Evolutionary conservation across 169 alveolate genomes (phyloP).

Genomic region (Cryptosporidium canis): DNA sequence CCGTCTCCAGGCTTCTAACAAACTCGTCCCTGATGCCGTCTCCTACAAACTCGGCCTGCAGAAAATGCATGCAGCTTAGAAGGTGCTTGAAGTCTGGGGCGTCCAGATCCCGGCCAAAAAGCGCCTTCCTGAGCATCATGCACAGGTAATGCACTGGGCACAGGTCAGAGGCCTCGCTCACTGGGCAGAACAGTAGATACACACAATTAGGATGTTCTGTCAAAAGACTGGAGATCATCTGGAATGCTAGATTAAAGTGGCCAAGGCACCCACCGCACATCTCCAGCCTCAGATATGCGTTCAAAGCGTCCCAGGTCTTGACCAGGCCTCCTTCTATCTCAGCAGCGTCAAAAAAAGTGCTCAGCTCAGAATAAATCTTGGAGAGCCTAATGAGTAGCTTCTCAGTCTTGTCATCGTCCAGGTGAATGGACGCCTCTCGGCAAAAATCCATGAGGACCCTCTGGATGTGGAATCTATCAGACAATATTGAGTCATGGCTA

Average conservation of each 20-base stretch:
- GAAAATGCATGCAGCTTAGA: not conserved
- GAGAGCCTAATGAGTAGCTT: not conserved
- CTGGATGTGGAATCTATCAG: constrained; percentile 29
- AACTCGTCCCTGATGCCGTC: not conserved
- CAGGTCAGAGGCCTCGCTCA: not conserved
- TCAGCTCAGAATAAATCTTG: not conserved
- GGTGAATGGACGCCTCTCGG: not conserved
- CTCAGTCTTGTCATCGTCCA: constrained; percentile 34
- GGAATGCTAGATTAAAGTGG: constrained; percentile 11
- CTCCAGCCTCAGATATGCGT: constrained; percentile 3
- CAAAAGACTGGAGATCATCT: not conserved
- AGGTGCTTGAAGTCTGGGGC: not conserved
- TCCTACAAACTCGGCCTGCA: not conserved
- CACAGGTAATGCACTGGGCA: constrained; percentile 19
- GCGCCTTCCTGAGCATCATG: not conserved
- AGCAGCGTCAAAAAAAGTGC: not conserved
- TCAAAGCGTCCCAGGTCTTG: not conserved
- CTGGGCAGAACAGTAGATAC: constrained; percentile 32
- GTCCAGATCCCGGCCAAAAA: not conserved
- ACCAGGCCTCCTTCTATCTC: not conserved
- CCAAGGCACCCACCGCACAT: constrained; percentile 44
- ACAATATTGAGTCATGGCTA: not conserved
- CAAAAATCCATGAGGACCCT: constrained; percentile 19
- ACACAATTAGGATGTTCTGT: constrained; percentile 22
- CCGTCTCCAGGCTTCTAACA: not conserved